Evolutionary conservation across 2,329 filamentous ascomycete species (phyloP).

Genomic region (Colletotrichum shisoi): DNA sequence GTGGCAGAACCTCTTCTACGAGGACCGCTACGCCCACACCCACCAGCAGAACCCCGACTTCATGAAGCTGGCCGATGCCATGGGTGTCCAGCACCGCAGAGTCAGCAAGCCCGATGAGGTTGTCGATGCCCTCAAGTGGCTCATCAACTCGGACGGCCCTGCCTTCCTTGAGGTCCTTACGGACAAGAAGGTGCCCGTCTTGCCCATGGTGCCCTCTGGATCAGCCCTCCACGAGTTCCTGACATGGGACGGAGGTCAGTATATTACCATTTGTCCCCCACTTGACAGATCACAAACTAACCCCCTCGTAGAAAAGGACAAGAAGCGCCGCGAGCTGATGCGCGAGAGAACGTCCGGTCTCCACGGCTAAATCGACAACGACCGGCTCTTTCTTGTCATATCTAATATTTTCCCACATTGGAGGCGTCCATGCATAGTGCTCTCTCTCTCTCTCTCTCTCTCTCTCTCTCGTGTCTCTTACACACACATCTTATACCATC

Average conservation of each 20-base stretch:
- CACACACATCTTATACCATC: constrained; percentile 38
- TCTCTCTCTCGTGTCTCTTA: constrained; percentile 3
- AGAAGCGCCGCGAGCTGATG: constrained; percentile 72
- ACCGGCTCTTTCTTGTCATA: constrained; percentile 28
- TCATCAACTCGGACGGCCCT: constrained; percentile 89
- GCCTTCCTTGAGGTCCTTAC: constrained; percentile 91
- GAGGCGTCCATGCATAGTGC: constrained; percentile 38
- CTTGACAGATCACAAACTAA: constrained; percentile 45
- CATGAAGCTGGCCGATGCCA: constrained; percentile 88
- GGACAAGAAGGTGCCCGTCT: constrained; percentile 90
- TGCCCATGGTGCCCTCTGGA: constrained; percentile 95
- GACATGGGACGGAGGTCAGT: constrained; percentile 80
- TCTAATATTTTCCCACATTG: constrained; percentile 29
- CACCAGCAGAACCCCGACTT: constrained; percentile 97
- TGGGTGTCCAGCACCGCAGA: constrained; percentile 81
- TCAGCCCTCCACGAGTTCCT: constrained; percentile 91
- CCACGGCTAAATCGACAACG: constrained; percentile 23
- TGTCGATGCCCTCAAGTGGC: constrained; percentile 80
- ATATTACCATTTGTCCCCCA: neutral
- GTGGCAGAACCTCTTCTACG: constrained; percentile 98
- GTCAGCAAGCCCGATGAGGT: constrained; percentile 79
- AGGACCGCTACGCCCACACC: constrained; percentile 90
- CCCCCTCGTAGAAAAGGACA: constrained; percentile 67
- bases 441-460: constrained; percentile 29
- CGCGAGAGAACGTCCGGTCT: constrained; percentile 66